phyloP scores from a whole-genome alignment of 148 eudicot species.

The Silene uniflora region DNA sequence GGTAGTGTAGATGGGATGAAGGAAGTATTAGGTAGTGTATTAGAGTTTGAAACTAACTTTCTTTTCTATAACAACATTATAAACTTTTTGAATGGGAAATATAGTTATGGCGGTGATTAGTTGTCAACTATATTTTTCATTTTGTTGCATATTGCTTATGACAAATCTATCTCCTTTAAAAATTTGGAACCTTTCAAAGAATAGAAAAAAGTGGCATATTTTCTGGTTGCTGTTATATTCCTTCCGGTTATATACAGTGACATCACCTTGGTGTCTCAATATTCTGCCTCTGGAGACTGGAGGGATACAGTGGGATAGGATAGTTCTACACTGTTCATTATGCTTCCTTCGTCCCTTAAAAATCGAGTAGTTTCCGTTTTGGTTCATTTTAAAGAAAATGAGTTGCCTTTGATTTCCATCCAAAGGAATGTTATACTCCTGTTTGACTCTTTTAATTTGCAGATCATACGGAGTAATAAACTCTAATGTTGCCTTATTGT shows the following conservation, averaged over 20 bases:
- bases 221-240: too few species aligned
- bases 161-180: too few species aligned
- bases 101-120: too few species aligned
- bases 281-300: too few species aligned
- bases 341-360: background rate
- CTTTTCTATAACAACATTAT: background rate
- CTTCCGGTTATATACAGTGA: too few species aligned
- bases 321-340: background rate
- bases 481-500: background rate
- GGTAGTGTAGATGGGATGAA: too few species aligned
- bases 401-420: background rate
- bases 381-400: background rate
- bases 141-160: too few species aligned
- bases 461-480: background rate
- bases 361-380: background rate
- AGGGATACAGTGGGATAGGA: background rate
- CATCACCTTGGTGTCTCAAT: too few species aligned
- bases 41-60: background rate
- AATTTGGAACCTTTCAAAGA: too few species aligned
- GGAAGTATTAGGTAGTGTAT: background rate
- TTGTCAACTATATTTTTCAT: too few species aligned
- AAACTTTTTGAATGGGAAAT: too few species aligned
- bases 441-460: background rate
- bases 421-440: background rate
- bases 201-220: too few species aligned